Conservation (phyloP, 345 rosid species). For the Mallotus nudiflorus region DNA sequence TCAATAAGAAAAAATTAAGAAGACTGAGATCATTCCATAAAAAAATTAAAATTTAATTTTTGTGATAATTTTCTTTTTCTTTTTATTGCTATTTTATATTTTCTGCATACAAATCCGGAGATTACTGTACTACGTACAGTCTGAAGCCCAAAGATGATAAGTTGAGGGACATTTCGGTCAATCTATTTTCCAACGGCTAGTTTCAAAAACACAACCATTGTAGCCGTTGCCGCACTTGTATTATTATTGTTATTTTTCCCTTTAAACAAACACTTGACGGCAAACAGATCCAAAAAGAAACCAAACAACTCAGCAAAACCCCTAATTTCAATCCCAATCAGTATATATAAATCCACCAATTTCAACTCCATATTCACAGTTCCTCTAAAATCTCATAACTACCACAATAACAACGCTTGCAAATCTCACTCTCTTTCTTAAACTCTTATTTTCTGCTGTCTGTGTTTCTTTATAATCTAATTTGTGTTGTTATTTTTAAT, state of each 20-base stretch:
- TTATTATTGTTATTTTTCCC: too few relatives aligned
- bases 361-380: not conserved
- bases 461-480: not conserved
- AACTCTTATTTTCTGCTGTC: not conserved
- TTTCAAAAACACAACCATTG: not conserved
- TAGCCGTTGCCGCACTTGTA: slow-evolving; percentile 12
- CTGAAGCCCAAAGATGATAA: too few relatives aligned
- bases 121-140: too few relatives aligned
- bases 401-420: not conserved
- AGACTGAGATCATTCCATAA: too few relatives aligned
- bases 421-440: not conserved
- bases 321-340: not conserved
- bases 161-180: slow-evolving; percentile 4
- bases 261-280: not conserved
- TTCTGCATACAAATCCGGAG: too few relatives aligned
- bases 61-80: too few relatives aligned
- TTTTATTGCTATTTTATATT: too few relatives aligned
- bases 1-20: too few relatives aligned
- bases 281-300: not conserved
- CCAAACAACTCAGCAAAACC: not conserved
- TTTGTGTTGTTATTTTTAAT: slow-evolving; percentile 8
- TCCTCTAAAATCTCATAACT: not conserved
- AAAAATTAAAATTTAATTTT: too few relatives aligned
- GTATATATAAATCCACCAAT: not conserved
- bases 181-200: slow-evolving; percentile 6